Evolutionary conservation across 2,329 filamentous ascomycete genomes (phyloP).

Genomic region (Colletotrichum musicola): DNA sequence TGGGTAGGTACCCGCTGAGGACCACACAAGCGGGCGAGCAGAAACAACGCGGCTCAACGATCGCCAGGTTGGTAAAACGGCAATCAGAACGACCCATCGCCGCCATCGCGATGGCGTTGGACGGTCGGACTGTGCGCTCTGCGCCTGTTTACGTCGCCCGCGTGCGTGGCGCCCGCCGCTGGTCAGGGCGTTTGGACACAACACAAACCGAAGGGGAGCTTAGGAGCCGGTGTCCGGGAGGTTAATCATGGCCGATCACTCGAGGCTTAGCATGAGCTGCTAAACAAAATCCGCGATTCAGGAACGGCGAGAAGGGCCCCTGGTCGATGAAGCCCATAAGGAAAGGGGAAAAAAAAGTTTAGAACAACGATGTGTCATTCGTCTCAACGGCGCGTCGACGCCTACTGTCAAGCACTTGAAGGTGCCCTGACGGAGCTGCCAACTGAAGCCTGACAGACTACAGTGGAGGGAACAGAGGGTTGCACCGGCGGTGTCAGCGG

Average conservation of each 20-base stretch:
- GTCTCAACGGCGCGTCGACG: background rate
- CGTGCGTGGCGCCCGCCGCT: background rate
- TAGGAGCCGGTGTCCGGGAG: conserved; percentile 8
- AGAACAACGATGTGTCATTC: background rate
- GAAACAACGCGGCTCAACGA: conserved; percentile 21
- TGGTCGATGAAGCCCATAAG: background rate
- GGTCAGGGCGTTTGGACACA: conserved; percentile 6
- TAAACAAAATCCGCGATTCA: conserved; percentile 26
- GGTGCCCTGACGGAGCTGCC: background rate
- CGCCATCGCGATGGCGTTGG: background rate
- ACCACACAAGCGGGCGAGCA: conserved; percentile 6
- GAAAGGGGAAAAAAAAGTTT: background rate
- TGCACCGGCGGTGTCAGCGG: background rate
- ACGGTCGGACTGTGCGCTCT: background rate
- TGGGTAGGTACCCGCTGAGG: conserved; percentile 24
- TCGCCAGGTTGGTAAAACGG: conserved; percentile 7
- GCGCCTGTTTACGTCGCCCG: background rate
- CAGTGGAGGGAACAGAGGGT: background rate
- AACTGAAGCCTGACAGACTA: background rate
- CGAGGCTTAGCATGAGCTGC: conserved; percentile 30
- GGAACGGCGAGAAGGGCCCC: background rate
- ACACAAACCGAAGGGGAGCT: conserved; percentile 5
- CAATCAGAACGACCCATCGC: conserved; percentile 16
- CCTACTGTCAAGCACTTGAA: background rate
- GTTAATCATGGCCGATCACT: conserved; percentile 28